Evolutionary conservation across 1,284 basidiomycete species (phyloP).

Genomic region (Ganoderma lingzhi): DNA sequence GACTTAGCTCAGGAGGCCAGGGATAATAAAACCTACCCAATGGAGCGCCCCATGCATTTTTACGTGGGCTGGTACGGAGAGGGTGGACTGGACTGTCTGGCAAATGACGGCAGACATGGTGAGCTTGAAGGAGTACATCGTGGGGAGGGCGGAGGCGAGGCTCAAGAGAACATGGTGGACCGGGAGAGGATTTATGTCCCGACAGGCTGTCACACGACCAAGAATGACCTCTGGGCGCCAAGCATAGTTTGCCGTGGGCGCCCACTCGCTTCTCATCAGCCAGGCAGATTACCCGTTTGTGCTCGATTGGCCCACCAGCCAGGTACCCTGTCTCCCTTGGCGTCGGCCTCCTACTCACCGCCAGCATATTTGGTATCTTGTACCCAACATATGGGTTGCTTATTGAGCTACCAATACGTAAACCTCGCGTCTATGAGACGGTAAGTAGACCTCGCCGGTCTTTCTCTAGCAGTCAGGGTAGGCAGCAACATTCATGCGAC

Average conservation of each 20-base stretch:
- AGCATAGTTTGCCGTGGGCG: neutral
- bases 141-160: neutral
- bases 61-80: constrained; percentile 1
- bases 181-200: constrained; percentile 1
- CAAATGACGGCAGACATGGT: constrained; percentile 27
- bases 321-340: neutral
- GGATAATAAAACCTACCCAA: constrained; percentile 24
- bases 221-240: neutral
- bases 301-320: too few species aligned
- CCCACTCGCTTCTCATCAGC: neutral
- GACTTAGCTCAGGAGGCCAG: neutral
- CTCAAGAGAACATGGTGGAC: constrained; percentile 1
- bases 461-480: neutral
- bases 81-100: constrained; percentile 8
- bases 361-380: neutral
- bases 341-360: neutral
- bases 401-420: neutral
- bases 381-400: neutral
- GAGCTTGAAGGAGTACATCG: neutral
- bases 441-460: neutral
- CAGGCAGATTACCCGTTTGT: neutral
- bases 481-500: neutral
- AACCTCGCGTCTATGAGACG: neutral
- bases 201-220: constrained; percentile 1
- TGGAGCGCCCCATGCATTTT: constrained; percentile 18